Conservation (phyloP, 768 basidiomycete genomes). For the Tulasnella sp. region DNA sequence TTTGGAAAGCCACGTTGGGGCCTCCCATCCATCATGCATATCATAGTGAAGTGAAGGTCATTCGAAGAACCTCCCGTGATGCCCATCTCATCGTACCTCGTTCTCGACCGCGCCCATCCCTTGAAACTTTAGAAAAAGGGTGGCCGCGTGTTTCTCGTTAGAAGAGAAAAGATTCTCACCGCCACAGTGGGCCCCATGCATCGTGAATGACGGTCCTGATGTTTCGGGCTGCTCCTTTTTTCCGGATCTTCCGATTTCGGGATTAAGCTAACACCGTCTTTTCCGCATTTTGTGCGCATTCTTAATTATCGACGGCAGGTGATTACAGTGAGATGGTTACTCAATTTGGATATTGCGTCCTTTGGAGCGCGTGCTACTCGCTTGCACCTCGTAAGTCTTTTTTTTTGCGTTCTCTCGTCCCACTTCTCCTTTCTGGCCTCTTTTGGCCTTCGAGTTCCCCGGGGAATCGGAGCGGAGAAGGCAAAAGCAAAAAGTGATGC, state of each 20-base stretch:
- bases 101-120: neutral
- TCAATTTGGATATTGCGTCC: slow-evolving; percentile 83
- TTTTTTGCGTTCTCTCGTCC: neutral
- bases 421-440: neutral
- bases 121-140: neutral
- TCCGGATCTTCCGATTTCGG: neutral
- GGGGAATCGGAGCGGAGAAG: neutral
- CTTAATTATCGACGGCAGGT: slow-evolving; percentile 17
- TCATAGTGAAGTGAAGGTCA: neutral
- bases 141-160: neutral
- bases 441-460: neutral
- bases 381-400: slow-evolving; percentile 54
- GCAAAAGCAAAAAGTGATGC: neutral
- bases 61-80: neutral
- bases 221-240: neutral
- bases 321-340: slow-evolving; percentile 97
- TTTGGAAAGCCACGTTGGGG: neutral
- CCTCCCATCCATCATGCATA: neutral
- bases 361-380: slow-evolving; percentile 95
- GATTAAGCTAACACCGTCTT: neutral
- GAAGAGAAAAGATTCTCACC: neutral
- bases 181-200: neutral
- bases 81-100: neutral
- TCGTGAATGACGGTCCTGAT: neutral
- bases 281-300: neutral